A percentile compares a stretch with the other conserved stretches of the same genome.
Evolutionary conservation across 2,329 filamentous ascomycete genomes (phyloP).

Genomic region (Fusarium nygamai): DNA sequence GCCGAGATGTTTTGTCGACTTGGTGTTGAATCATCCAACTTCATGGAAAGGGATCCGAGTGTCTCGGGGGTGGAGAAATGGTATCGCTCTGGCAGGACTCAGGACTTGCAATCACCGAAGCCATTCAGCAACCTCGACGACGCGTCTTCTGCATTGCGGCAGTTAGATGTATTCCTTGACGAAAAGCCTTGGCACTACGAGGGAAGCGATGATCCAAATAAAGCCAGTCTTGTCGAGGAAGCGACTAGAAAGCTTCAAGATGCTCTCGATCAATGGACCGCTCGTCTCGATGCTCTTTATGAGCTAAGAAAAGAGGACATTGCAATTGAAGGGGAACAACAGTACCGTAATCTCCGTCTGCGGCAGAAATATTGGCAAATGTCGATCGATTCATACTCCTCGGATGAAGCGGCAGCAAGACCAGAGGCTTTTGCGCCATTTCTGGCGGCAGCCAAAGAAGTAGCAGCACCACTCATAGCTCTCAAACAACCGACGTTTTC

Average conservation of each 20-base stretch:
- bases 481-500: neutral
- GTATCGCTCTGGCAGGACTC: neutral
- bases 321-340: neutral
- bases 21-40: neutral
- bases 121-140: neutral
- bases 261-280: neutral
- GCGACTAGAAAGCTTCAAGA: neutral
- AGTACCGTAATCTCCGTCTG: neutral
- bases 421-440: neutral
- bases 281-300: neutral
- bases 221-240: rapidly evolving
- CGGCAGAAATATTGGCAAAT: neutral
- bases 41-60: neutral
- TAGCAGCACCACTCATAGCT: neutral
- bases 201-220: neutral
- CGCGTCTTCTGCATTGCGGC: neutral
- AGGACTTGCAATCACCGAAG: neutral
- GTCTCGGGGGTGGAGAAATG: neutral
- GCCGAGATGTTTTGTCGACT: neutral
- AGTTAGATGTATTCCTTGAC: neutral
- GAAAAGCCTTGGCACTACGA: neutral
- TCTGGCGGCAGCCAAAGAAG: neutral
- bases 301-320: neutral
- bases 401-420: neutral
- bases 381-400: neutral